Evolutionary conservation across 306 rosid genomes (phyloP), one percentile per base, ranked within the genome.

Genomic region (Cucumis cinereus): DNA sequence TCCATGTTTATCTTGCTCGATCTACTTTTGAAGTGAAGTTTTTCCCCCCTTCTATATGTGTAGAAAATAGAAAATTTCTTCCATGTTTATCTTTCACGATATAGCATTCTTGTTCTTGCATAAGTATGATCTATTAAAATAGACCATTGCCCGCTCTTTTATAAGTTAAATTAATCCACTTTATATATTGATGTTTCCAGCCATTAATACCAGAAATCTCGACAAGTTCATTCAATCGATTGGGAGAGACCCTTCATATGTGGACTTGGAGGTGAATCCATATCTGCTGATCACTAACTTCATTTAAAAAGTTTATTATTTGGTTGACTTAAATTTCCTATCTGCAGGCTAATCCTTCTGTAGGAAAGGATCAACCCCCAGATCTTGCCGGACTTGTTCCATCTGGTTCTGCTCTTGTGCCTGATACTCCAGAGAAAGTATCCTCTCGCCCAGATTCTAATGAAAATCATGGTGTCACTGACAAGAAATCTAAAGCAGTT

Each of bases 341-440:
- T 86, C 49, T 57, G 63, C 86, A 95, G 99, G 98, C 96, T 78
- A 95, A 88, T 77, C 99, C 96, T 68, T 14, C 86, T 0, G 88
- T 95, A 33, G 96, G 99, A 50, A 95, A 95, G 81, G 98, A 95
- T 85, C 95, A 88, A 80, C 97, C 98, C 50, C 99, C 99, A 54
- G 98, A 95, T 87, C 97, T 95, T 79, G 99, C 98, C 23, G 79
- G 83, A 53, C 84, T 92, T 47, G 91, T 92, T 74, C 99, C 92
- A 28, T 84, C 90, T 2, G 79, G 83, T 77, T 78, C 93, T 54
- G 38, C 83, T 56, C 53, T 75, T 68, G 71, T 85, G 71, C 85
- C 96, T 0, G 90, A 85, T 77, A 80, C 79, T 67, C 87, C 85
- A 11, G 91, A 85, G 80, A 88, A 85, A 74, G 83, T 84, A 79